A percentile compares a stretch with the other conserved stretches of the same genome.
phyloP scores from a whole-genome alignment of 371 early-diverging fungal species.

The Lichtheimia ramosa region DNA sequence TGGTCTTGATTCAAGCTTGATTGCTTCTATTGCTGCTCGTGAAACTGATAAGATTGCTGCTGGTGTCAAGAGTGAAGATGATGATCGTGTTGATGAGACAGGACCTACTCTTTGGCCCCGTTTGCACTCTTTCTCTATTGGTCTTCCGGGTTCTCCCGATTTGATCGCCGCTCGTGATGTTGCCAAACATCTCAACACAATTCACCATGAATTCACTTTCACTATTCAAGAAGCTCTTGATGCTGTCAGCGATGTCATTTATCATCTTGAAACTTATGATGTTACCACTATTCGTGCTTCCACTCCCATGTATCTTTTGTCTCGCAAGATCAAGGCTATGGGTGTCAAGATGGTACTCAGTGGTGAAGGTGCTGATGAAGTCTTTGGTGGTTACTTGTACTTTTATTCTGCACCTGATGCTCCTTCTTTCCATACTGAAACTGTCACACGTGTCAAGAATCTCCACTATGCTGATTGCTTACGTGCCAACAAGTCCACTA shows the following conservation, averaged over 20 bases:
- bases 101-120: constrained; percentile 74
- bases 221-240: constrained; percentile 95
- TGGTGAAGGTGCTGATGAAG: constrained; percentile 96
- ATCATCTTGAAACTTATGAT: constrained; percentile 96
- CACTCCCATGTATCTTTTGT: constrained; percentile 96
- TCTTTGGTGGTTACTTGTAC: constrained; percentile 96
- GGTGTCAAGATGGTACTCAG: constrained; percentile 98
- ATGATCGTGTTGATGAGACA: constrained; percentile 73
- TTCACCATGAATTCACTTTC: constrained; percentile 93
- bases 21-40: constrained; percentile 90
- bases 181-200: constrained; percentile 84
- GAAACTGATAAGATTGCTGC: constrained; percentile 66
- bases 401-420: constrained; percentile 91
- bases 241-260: constrained; percentile 92
- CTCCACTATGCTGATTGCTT: constrained; percentile 94
- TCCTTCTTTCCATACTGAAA: constrained; percentile 83
- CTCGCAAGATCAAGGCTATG: constrained; percentile 94
- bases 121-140: constrained; percentile 95
- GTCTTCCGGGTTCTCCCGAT: constrained; percentile 92
- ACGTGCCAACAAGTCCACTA: constrained; percentile 97
- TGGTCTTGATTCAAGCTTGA: constrained; percentile 93
- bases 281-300: constrained; percentile 96
- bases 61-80: constrained; percentile 31
- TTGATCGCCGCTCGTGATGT: constrained; percentile 86
- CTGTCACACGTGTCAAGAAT: constrained; percentile 88